Evolutionary conservation across 1,284 basidiomycete genomes (phyloP), one percentile per base, ranked within the genome.

Genomic region (Ustilago xerochloae): DNA sequence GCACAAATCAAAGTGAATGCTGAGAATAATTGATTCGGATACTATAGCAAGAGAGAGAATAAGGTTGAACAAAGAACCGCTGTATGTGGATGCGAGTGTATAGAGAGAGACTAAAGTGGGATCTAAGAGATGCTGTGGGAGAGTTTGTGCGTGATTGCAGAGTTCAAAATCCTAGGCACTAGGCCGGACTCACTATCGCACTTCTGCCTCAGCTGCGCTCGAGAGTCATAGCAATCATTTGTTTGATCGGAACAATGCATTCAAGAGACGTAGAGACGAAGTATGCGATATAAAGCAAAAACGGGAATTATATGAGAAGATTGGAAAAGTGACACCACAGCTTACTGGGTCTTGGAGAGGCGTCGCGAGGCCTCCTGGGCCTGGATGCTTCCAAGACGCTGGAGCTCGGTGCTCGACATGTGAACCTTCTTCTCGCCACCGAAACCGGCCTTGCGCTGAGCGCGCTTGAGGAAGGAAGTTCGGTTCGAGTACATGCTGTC

Each of bases 401-500:
- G 90, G 71, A 94, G 87, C 85, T 94, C 92, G 85, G 91, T 90
- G 46, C 73, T 70, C 68, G 75, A 87, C 87, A 93, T 90, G 55
- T 88, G 87, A 62, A 93, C 87, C 87, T 91, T 91, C 78, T 84
- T 84, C 69, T 81, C 75, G 82, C 90, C 89, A 64, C 92, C 91
- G 80, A 94, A 92, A 62, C 92, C 92, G 77, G 93, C 91, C 86
- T 91, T 92, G 87, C 91, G 89, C 52, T 88, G 91, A 51, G 92
- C 92, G 56, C 93, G 91, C 79, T 90, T 90, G 85, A 95, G 91
- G 89, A 95, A 94, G 67, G 89, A 90, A 53, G 92, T 91, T 88
- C 93, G 93, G 86, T 94, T 94, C 58, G 90, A 91, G 90, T 97
- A 97, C 81, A 97, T 86, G 41, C 92, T 93, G 87, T 96, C 94